phyloP scores from a whole-genome alignment of 2,329 filamentous ascomycete species.

The Plenodomus biglobosus region DNA sequence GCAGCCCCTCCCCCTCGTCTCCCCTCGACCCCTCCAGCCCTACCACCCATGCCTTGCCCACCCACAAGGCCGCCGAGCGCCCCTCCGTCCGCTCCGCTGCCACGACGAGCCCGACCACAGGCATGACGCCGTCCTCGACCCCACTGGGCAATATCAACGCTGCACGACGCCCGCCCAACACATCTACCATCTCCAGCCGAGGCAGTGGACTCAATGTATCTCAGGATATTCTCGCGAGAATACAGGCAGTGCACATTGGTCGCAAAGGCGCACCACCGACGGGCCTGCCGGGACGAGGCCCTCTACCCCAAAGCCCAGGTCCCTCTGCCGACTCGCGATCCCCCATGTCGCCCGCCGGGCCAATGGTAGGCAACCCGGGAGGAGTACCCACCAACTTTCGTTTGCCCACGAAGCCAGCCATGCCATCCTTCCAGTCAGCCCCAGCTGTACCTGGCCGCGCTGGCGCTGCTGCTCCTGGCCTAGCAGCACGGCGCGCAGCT shows the following conservation, averaged over 20 bases:
- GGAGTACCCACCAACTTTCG: constrained; percentile 50
- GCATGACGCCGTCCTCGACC: constrained; percentile 82
- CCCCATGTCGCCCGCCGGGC: constrained; percentile 29
- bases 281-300: constrained; percentile 27
- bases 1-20: constrained; percentile 35
- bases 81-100: constrained; percentile 62
- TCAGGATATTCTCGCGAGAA: constrained; percentile 67
- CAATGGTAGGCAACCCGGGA: constrained; percentile 33
- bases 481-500: constrained; percentile 67
- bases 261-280: constrained; percentile 59
- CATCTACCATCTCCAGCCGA: constrained; percentile 49
- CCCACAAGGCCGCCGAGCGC: constrained; percentile 40
- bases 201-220: constrained; percentile 56
- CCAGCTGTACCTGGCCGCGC: constrained; percentile 52
- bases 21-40: constrained; percentile 28
- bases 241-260: constrained; percentile 69
- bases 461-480: constrained; percentile 57
- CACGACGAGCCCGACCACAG: constrained; percentile 51
- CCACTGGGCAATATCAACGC: constrained; percentile 75
- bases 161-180: constrained; percentile 51
- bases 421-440: constrained; percentile 45
- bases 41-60: constrained; percentile 19
- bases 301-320: constrained; percentile 31
- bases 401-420: constrained; percentile 47
- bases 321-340: constrained; percentile 20